A percentile compares a stretch with the other conserved stretches of the same genome.
Evolutionary conservation across 306 rosid genomes (phyloP).

Genomic region (Senna tora): DNA sequence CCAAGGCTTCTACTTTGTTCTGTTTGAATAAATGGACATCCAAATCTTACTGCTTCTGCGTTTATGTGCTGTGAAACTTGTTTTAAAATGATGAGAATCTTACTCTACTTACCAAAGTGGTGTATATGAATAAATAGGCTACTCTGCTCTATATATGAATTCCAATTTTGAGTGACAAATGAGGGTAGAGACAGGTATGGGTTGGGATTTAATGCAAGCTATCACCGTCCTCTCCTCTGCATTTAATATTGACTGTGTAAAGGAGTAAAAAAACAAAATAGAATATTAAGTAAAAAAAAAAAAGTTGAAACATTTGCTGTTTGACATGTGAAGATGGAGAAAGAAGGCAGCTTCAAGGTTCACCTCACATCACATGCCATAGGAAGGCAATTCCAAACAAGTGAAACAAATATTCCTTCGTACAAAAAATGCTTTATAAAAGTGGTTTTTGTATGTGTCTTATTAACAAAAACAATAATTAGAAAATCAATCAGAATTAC

Average conservation of each 20-base stretch:
- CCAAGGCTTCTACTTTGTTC: neutral
- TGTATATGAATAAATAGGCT: neutral
- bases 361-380: slow-evolving; percentile 10
- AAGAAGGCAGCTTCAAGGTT: neutral
- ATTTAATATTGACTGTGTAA: slow-evolving; percentile 42
- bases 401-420: neutral
- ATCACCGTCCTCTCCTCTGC: slow-evolving; percentile 30
- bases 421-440: neutral
- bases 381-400: neutral
- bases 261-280: too few relatives aligned
- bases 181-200: slow-evolving; percentile 28
- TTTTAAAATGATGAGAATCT: neutral
- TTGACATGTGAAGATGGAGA: slow-evolving; percentile 27
- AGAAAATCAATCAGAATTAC: too few relatives aligned
- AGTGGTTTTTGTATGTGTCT: too few relatives aligned
- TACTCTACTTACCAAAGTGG: neutral
- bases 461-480: too few relatives aligned
- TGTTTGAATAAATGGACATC: neutral
- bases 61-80: neutral
- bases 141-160: neutral
- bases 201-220: slow-evolving; percentile 38
- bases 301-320: slow-evolving; percentile 19
- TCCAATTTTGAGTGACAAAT: neutral
- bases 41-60: neutral
- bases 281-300: slow-evolving; percentile 14